These are phyloP conservation scores for Rhizopogon sp. DNA, from an alignment of 768 basidiomycete species.

Conservation along the genomic window DNA sequence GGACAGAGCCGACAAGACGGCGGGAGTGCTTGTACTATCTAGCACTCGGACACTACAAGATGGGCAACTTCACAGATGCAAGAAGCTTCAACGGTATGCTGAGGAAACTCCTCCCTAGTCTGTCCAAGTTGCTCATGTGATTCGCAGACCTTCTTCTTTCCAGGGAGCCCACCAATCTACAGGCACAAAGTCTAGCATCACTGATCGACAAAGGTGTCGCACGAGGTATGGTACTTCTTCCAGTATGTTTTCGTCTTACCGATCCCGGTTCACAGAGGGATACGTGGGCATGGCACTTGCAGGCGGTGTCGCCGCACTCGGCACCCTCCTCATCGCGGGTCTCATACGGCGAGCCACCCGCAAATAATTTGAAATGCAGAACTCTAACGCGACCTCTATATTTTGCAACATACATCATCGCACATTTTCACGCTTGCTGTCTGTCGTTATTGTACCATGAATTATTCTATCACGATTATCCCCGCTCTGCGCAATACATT, in stretches of 20 bases:
- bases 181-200: conserved; percentile 80
- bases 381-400: conserved; percentile 13
- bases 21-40: conserved; percentile 97
- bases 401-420: conserved; percentile 6
- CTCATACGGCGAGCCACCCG: conserved; percentile 79
- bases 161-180: conserved; percentile 91
- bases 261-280: conserved; percentile 58
- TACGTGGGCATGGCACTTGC: conserved; percentile 97
- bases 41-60: conserved; percentile 93
- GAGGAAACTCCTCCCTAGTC: not conserved
- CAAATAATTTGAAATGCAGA: conserved; percentile 24
- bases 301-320: conserved; percentile 84
- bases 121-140: conserved; percentile 1
- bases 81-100: conserved; percentile 85
- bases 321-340: conserved; percentile 67
- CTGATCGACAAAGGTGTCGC: conserved; percentile 85
- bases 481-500: conserved; percentile 6
- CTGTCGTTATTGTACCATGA: conserved; percentile 12
- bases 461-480: conserved; percentile 21
- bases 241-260: not conserved
- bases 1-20: conserved; percentile 77
- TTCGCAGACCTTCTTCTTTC: conserved; percentile 72
- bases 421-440: conserved; percentile 2
- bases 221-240: conserved; percentile 48
- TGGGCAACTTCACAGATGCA: conserved; percentile 91